Base-by-base conservation (phyloP, 2,329 filamentous ascomycete species). In the Trichoderma sp. region DNA sequence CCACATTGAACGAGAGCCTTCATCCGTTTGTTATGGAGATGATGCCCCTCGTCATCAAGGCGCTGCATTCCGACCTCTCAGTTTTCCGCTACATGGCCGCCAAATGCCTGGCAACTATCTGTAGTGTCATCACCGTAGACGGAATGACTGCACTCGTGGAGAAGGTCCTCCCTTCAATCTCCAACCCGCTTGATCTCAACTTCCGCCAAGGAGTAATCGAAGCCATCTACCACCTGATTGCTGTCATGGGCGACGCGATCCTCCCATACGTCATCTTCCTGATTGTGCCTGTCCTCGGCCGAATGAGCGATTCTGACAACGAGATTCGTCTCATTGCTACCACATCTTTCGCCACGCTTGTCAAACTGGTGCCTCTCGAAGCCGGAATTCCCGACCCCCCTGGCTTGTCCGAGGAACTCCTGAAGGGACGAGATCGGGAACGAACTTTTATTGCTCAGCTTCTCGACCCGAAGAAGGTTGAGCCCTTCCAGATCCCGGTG, bases 221-320 rank as follows among this genome's bases (percentile, higher is more conserved):
- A 82, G 94, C 91, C 76, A 93, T 99, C 72, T 99, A 99, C 79
- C 96, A 99, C 81, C 85, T 99, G 72, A 99, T 99, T 74, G 93
- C 97, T 73, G 95, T 98, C 66, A 99, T 99, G 96, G 96, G 97
- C 73, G 96, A 98, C 79, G 88, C 90, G 47, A 99, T 99, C 71
- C 83, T 99, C 34, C 96, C 97, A 3, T 99, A 99, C 78, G 96
- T 99, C 74, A 98, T 99, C 77, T 99, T 99, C 89, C 89, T 99
- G 75, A 97, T 99, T 72, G 97, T 98, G 13, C 96, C 96, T 15
- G 96, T 99, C 4, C 87, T 99, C 65, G 96, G 96, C 68, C 91
- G 96, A 58, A 99, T 99, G 96, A 98, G 96, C 79, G 96, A 99
- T 80, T 97, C 95, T 0, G 95, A 99, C 79, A 95, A 97, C 74